Conservation (phyloP, 225 moss, liverwort and hornwort genomes). For the Bryum argenteum region DNA sequence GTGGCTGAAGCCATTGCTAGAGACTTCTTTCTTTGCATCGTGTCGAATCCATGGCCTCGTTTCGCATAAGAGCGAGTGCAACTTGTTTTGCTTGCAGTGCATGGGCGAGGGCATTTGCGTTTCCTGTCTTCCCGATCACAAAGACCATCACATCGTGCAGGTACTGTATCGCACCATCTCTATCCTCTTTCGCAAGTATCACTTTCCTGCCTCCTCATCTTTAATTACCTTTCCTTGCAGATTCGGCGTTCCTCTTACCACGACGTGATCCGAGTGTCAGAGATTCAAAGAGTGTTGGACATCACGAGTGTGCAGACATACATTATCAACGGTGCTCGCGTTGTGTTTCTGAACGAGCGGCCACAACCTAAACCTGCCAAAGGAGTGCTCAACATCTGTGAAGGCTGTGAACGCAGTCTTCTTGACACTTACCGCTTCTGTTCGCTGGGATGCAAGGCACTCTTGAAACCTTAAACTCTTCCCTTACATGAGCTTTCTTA, state of each 20-base stretch:
- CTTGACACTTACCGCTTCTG: constrained; percentile 71
- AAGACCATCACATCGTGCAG: constrained; percentile 72
- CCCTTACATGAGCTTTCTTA: background rate
- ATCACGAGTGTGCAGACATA: constrained; percentile 73
- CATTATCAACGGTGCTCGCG: constrained; percentile 81
- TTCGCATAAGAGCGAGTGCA: constrained; percentile 73
- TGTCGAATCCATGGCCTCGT: constrained; percentile 56
- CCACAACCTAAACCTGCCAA: constrained; percentile 75
- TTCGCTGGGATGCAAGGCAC: constrained; percentile 80
- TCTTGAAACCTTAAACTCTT: background rate
- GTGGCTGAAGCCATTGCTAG: constrained; percentile 70
- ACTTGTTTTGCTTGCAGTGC: constrained; percentile 78
- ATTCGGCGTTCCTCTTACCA: constrained; percentile 89
- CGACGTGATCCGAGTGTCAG: constrained; percentile 73
- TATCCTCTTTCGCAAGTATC: too few species aligned
- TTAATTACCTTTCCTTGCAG: constrained; percentile 37
- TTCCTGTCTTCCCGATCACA: constrained; percentile 56
- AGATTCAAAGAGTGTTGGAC: constrained; percentile 79
- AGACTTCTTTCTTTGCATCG: constrained; percentile 66
- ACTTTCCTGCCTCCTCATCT: too few species aligned
- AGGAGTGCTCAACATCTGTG: constrained; percentile 65
- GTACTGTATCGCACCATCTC: constrained; percentile 31
- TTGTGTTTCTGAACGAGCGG: constrained; percentile 77
- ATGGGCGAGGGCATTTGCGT: constrained; percentile 64
- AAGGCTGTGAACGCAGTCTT: constrained; percentile 73